A percentile compares a stretch with the other conserved stretches of the same genome.
Evolutionary conservation across 306 rosid species (phyloP).

Genomic region (Sophora flavescens): DNA sequence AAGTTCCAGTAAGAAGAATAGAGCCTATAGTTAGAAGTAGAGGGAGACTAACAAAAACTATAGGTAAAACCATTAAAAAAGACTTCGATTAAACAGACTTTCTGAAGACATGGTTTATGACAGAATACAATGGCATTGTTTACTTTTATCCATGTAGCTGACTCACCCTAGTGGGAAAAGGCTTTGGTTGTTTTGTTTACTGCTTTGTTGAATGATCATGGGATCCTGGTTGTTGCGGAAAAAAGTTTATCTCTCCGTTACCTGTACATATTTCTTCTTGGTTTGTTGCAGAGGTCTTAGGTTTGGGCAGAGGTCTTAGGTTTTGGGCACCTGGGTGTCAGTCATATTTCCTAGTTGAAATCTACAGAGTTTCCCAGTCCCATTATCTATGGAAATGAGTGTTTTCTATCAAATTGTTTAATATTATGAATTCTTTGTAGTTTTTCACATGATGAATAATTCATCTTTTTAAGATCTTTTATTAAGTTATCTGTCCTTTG

Average conservation of each 20-base stretch:
- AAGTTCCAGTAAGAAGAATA: background rate
- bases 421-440: background rate
- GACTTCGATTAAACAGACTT: no score
- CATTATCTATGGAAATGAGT: background rate
- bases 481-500: constrained; percentile 47
- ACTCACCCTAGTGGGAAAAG: background rate
- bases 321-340: background rate
- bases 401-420: constrained; percentile 8
- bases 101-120: background rate
- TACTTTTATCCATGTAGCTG: background rate
- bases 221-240: constrained; percentile 24
- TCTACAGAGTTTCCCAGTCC: background rate
- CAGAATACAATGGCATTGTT: background rate
- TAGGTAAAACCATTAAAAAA: no score
- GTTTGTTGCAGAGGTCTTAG: constrained; percentile 25
- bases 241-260: constrained; percentile 8
- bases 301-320: constrained; percentile 6
- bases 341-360: background rate
- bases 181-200: background rate
- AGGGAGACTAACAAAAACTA: background rate
- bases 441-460: constrained; percentile 16
- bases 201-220: constrained; percentile 4
- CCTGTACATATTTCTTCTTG: constrained; percentile 5
- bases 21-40: background rate
- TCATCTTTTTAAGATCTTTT: constrained; percentile 15